Base-by-base conservation (phyloP, 2,329 filamentous ascomycete genomes). In the Didymella lethalis region DNA sequence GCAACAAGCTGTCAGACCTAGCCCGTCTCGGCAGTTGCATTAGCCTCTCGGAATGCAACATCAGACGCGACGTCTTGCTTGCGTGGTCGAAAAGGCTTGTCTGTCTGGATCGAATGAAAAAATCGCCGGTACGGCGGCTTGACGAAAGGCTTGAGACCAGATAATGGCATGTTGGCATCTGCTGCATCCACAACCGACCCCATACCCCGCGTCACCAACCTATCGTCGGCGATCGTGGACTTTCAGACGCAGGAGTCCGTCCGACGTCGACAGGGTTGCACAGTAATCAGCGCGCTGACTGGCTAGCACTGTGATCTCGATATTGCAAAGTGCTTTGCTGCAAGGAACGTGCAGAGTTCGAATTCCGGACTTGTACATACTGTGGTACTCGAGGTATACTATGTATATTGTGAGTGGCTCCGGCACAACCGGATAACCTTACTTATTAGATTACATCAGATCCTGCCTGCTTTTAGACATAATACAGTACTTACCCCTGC, bases 21-120 rank as follows among this genome's bases (percentile, higher is more conserved):
- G 56, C 41, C 50, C 29, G 23, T 18, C 8, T 32, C 50, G 56
- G 56, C 45, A 59, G 50, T 59, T 54, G 41, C 34, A 41, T 50
- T 48, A 54, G 56, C 46, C 40, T 50, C 49, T 53, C 48, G 49
- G 29, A 49, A 48, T 12, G 29, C 46, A 36, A 23, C 38, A 45
- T 29, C n/a, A 20, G 34, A 32, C 56, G 50, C 49, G 46, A 49
- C 46, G 20, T 28, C 38, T 43, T 11, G 20, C 38, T 43, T 11
- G 20, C 40, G 20, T 43, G 20, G 40, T 43, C 14, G 7, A 36
- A 28, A 28, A 32, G 45, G 45, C 50, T 53, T 44, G 29, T 38
- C 12, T n/a, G 26, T 36, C 46, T 51, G 28, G n/a, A 41, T 59
- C 34, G 40, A 54, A 40, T 32, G 26, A 50, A 54, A 20, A 50